Evolutionary conservation across 2,329 filamentous ascomycete genomes (phyloP).

Genomic region (Claviceps digitariae): DNA sequence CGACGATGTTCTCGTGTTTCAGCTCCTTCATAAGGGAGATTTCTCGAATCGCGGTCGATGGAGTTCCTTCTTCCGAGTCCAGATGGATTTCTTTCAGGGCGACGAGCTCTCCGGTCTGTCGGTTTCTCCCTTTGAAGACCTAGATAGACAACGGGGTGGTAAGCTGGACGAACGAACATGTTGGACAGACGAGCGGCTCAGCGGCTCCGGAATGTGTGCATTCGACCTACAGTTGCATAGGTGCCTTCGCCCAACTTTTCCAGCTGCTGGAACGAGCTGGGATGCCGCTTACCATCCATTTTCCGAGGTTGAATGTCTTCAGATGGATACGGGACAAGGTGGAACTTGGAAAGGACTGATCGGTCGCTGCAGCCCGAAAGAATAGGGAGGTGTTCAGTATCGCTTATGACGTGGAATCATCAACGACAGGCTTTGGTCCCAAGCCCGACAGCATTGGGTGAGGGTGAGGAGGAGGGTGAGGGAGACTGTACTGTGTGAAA

Average conservation of each 20-base stretch:
- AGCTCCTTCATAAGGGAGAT: conserved; percentile 99
- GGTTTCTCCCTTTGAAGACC: conserved; percentile 97
- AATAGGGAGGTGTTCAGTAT: not conserved
- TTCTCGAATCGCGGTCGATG: conserved; percentile 92
- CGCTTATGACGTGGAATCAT: not conserved
- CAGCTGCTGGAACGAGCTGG: conserved; percentile 96
- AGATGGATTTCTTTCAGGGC: conserved; percentile 98
- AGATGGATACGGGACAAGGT: not conserved
- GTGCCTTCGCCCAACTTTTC: conserved; percentile 98
- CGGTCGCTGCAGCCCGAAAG: too few species aligned
- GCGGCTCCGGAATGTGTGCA: not conserved
- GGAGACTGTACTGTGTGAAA: not conserved
- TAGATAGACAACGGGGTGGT: conserved; percentile 21
- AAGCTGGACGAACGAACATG: conserved; percentile 6
- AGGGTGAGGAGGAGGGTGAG: too few species aligned
- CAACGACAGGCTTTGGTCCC: not conserved
- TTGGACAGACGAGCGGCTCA: not conserved
- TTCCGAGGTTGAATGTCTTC: conserved; percentile 2
- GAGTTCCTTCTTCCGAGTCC: conserved; percentile 95
- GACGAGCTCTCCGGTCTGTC: conserved; percentile 91
- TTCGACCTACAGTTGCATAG: conserved; percentile 66
- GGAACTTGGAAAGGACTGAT: too few species aligned
- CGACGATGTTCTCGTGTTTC: conserved; percentile 97
- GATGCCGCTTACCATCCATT: conserved; percentile 89
- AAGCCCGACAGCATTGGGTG: too few species aligned